phyloP scores from a whole-genome alignment of 1,284 basidiomycete genomes.

The Leccinum cinnamomeum region DNA sequence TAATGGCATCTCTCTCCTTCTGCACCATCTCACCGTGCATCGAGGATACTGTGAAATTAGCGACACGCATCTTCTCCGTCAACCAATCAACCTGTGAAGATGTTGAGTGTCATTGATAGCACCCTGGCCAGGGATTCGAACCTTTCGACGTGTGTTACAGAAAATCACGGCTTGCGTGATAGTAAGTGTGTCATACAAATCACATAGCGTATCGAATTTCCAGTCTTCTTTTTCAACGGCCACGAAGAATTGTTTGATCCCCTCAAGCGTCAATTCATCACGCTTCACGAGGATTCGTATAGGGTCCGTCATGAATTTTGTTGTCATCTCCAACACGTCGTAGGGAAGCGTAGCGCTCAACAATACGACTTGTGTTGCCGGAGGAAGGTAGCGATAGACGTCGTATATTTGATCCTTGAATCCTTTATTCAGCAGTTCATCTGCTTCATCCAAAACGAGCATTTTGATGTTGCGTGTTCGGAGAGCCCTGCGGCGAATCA shows the following conservation, averaged over 20 bases:
- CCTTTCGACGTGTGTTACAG: conserved; percentile 98
- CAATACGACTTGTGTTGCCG: conserved; percentile 96
- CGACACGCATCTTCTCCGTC: conserved; percentile 97
- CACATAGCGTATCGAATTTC: conserved; percentile 99
- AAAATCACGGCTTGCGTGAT: conserved; percentile 99
- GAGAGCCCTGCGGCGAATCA: conserved; percentile 94
- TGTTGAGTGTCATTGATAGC: not conserved
- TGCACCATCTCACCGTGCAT: conserved; percentile 99
- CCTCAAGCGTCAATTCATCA: conserved; percentile 98
- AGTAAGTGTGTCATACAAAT: conserved; percentile 97
- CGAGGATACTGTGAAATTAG: conserved; percentile 95
- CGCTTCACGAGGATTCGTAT: conserved; percentile 99
- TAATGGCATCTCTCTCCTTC: conserved; percentile 97
- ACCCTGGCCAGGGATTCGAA: conserved; percentile 32
- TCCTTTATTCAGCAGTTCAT: conserved; percentile 96
- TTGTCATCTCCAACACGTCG: conserved; percentile 99
- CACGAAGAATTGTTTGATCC: conserved; percentile 99
- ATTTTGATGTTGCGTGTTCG: conserved; percentile 99
- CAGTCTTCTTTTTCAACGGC: conserved; percentile 99
- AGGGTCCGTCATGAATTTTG: conserved; percentile 99
- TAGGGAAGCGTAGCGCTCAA: conserved; percentile 95
- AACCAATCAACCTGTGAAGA: conserved; percentile 90
- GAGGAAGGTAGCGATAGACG: conserved; percentile 97
- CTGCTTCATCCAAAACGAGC: conserved; percentile 97
- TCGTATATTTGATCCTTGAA: conserved; percentile 99